These are phyloP conservation scores for Podila horticola DNA, from an alignment of 192 early-diverging fungal species.

Conservation along the genomic window DNA sequence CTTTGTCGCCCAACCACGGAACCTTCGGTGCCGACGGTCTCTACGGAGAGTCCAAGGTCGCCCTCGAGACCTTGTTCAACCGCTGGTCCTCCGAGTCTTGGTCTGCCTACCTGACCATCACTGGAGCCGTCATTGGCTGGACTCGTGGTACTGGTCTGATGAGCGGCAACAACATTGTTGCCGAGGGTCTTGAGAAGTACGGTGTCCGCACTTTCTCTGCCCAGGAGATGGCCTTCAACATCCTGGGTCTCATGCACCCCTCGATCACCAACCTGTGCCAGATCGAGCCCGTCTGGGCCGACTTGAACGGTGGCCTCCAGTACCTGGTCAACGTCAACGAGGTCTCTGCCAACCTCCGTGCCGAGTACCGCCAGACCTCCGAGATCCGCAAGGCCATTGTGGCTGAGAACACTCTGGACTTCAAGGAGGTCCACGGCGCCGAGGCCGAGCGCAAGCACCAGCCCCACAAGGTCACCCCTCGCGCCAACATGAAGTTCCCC, in stretches of 20 bases:
- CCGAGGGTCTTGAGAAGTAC: conserved; percentile 85
- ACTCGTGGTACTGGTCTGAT: conserved; percentile 97
- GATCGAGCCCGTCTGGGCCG: conserved; percentile 86
- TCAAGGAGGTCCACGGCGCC: conserved; percentile 78
- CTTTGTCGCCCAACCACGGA: conserved; percentile 97
- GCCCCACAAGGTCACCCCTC: conserved; percentile 76
- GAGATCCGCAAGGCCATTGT: conserved; percentile 89
- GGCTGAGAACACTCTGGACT: conserved; percentile 81
- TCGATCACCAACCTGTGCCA: conserved; percentile 77
- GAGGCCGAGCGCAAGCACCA: conserved; percentile 71
- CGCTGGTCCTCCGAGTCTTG: conserved; percentile 93
- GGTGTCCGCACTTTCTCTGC: conserved; percentile 94
- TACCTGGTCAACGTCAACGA: conserved; percentile 88
- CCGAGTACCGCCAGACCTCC: conserved; percentile 83
- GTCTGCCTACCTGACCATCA: conserved; percentile 86
- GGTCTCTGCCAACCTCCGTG: conserved; percentile 77
- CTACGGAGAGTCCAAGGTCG: conserved; percentile 95
- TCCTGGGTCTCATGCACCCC: conserved; percentile 88
- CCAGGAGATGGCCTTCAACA: conserved; percentile 94
- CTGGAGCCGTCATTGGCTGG: conserved; percentile 97
- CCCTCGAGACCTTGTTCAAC: conserved; percentile 91
- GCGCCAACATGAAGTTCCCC: conserved; percentile 87
- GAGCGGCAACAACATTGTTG: conserved; percentile 89
- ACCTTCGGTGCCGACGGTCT: conserved; percentile 93
- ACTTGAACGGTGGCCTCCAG: conserved; percentile 91